Evolutionary conservation across 495 filamentous ascomycete species (phyloP).

Genomic region (Penicillium diatomitis): DNA sequence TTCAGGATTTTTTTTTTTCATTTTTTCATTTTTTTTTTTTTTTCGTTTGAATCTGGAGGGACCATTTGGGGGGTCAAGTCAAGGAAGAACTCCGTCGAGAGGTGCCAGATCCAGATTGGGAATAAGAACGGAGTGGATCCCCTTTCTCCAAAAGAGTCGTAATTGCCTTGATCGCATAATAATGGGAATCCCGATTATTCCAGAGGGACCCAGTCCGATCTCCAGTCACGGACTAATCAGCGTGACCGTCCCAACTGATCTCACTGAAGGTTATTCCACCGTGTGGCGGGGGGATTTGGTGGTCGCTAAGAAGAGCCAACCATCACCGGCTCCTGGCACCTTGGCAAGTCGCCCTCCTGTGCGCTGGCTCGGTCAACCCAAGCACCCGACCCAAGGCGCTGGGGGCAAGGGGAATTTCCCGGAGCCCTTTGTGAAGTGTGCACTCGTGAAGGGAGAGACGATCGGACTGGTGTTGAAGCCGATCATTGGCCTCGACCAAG

Average conservation of each 20-base stretch:
- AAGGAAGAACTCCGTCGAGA: too few species aligned
- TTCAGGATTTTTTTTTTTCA: too few species aligned
- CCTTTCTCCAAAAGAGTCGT: too few species aligned
- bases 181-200: not conserved
- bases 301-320: slow-evolving; percentile 1
- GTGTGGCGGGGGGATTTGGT: slow-evolving; percentile 9
- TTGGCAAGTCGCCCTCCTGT: not conserved
- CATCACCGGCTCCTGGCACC: not conserved
- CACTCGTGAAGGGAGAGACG: slow-evolving; percentile 1
- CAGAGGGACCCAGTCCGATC: not conserved
- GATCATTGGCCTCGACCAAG: too few species aligned
- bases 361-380: not conserved
- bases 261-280: slow-evolving; percentile 12
- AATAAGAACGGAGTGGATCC: too few species aligned
- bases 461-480: slow-evolving; percentile 2
- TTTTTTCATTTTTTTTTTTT: too few species aligned
- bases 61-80: too few species aligned
- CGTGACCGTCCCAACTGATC: not conserved
- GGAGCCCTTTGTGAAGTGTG: slow-evolving; percentile 6
- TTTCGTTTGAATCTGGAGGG: too few species aligned
- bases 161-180: not conserved
- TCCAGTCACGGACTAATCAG: not conserved
- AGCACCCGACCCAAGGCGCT: not conserved
- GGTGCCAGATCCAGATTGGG: too few species aligned
- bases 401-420: slow-evolving; percentile 9